Base-by-base conservation (phyloP, 2,329 filamentous ascomycete species). In the Cladophialophora carrionii region DNA sequence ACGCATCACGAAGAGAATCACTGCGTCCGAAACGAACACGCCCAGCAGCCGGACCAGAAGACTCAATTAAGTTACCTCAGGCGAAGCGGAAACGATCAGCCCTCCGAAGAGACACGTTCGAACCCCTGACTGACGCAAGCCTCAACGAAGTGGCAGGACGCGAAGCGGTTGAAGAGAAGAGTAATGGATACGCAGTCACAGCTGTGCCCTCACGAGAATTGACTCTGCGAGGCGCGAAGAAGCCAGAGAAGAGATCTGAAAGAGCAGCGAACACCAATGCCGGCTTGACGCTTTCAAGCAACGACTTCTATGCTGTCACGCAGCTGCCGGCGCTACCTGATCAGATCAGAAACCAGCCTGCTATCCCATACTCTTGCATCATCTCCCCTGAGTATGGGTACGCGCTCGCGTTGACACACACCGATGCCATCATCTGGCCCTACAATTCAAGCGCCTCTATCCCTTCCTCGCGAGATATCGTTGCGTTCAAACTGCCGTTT, bases 341-440 rank as follows among this genome's bases (percentile, higher is more conserved):
- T 73, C 86, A 88, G 73, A 85, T 96, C 68, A 87, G 88, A 70
- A 80, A 85, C 70, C 85, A 88, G 73, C 82, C 85, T 64, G 81
- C 83, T 75, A 53, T 72, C 65, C 66, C 69, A 26, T 87, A 90
- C 75, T 85, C 87, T 73, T 89, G 88, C 73, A 84, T 85, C 34
- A 82, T 92, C 65, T 81, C 86, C 76, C 85, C 84, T 48, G 85
- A 82, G 66, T 86, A 80, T 74, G 90, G 87, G 70, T 91, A 93
- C 74, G 93, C 91, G 56, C 83, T 98, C 62, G 88, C 88, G 54
- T 83, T 98, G 62, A 96, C 91, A 8, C 87, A 89, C 70, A 88
- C 89, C 7, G 88, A 93, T 74, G 95, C 93, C 71, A 85, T 96
- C 67, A 87, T 96, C 57, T 99, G 95, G 95, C 89, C 91, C 17